A percentile compares a stretch with the other conserved stretches of the same genome.
Evolutionary conservation across 352 stramenopile genomes (phyloP).

Genomic region (Phytophthora pinifolia): DNA sequence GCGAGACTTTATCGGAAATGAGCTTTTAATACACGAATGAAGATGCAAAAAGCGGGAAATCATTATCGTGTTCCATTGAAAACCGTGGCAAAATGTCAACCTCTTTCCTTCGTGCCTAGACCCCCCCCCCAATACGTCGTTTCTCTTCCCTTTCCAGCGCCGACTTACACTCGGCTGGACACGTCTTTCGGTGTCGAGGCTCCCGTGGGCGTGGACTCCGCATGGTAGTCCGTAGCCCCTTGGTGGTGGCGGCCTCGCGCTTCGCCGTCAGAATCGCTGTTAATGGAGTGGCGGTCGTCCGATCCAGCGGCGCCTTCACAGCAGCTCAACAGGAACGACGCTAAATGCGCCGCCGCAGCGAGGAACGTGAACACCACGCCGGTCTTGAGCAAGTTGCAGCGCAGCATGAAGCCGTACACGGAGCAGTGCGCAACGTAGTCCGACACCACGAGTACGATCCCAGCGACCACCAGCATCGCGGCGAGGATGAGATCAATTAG

Average conservation of each 20-base stretch:
- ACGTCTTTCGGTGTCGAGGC: constrained; percentile 22
- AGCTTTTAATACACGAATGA: neutral
- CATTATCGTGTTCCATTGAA: constrained; percentile 9
- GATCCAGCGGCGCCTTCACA: constrained; percentile 31
- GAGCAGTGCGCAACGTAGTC: constrained; percentile 68
- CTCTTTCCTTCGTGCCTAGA: no score
- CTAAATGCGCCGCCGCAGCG: constrained; percentile 49
- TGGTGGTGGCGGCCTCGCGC: constrained; percentile 2
- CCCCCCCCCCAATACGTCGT: no score
- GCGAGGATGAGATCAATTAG: constrained; percentile 54
- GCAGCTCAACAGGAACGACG: constrained; percentile 51
- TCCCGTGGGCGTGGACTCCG: constrained; percentile 26
- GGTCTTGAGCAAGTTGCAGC: constrained; percentile 49
- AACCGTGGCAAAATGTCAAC: constrained; percentile 5
- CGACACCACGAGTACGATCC: constrained; percentile 65
- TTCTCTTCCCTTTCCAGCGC: neutral
- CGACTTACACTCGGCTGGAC: constrained; percentile 35
- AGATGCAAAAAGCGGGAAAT: constrained; percentile 8
- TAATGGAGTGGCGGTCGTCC: constrained; percentile 3
- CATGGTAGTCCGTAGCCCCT: constrained; percentile 24
- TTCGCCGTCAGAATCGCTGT: constrained; percentile 17
- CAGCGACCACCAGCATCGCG: constrained; percentile 59
- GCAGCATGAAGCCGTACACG: constrained; percentile 72
- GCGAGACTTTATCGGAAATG: constrained; percentile 13
- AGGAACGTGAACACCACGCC: constrained; percentile 72